These are phyloP conservation scores for Daldinia loculata DNA, from an alignment of 495 filamentous ascomycete species.

Conservation along the genomic window DNA sequence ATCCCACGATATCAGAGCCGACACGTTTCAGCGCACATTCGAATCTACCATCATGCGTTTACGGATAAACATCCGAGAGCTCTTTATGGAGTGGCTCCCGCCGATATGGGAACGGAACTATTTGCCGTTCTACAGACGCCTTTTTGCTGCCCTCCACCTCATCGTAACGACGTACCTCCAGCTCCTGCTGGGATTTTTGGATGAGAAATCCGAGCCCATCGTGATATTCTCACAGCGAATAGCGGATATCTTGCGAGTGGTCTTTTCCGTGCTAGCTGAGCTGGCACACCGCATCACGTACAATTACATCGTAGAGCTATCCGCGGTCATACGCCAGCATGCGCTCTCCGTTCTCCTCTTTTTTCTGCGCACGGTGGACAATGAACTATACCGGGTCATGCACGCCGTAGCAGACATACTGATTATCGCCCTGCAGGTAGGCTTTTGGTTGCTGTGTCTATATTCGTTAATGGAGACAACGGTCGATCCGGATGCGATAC, in stretches of 20 bases:
- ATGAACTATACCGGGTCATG: background rate
- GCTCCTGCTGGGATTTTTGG: background rate
- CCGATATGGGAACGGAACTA: background rate
- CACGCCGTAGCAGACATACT: background rate
- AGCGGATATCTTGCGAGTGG: background rate
- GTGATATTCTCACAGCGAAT: background rate
- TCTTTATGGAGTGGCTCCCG: background rate
- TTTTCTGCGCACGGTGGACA: background rate
- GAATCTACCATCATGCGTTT: background rate
- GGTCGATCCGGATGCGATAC: background rate
- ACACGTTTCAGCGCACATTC: background rate
- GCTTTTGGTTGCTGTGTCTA: slow-evolving; percentile 1
- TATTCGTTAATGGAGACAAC: background rate
- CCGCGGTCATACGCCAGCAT: background rate
- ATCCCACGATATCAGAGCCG: background rate
- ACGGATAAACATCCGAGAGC: background rate
- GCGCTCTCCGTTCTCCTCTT: background rate
- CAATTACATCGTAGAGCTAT: background rate
- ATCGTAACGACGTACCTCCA: background rate
- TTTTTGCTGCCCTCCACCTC: background rate
- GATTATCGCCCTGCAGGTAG: no score
- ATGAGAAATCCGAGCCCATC: background rate
- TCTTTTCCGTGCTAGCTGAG: background rate
- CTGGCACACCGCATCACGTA: background rate
- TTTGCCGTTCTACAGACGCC: background rate